phyloP scores from a whole-genome alignment of 768 basidiomycete genomes.

The Leccinum subtestaceum region DNA sequence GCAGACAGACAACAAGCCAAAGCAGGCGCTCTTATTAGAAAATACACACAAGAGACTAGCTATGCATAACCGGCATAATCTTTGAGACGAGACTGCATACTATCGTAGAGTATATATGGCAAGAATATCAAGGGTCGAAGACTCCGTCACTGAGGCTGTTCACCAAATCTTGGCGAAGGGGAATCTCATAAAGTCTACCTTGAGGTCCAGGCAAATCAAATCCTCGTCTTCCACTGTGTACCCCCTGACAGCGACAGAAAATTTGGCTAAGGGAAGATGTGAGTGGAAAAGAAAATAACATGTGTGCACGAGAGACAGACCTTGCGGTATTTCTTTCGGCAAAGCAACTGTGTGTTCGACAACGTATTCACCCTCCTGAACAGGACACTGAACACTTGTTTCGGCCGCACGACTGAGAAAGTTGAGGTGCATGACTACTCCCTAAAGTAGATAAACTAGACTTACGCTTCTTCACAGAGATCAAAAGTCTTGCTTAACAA shows the following conservation, averaged over 20 bases:
- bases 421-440: slow-evolving; percentile 1
- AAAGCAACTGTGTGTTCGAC: slow-evolving; percentile 81
- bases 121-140: neutral
- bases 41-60: neutral
- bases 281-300: neutral
- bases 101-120: slow-evolving; percentile 8
- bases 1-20: neutral
- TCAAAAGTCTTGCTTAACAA: slow-evolving; percentile 83
- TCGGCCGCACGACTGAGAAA: slow-evolving; percentile 65
- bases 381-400: slow-evolving; percentile 79
- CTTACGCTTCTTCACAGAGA: slow-evolving; percentile 92
- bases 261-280: slow-evolving; percentile 63
- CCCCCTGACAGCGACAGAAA: slow-evolving; percentile 64
- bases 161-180: slow-evolving; percentile 30
- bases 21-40: too few species aligned
- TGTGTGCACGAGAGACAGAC: slow-evolving; percentile 31
- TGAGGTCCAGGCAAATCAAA: slow-evolving; percentile 77
- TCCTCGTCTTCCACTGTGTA: slow-evolving; percentile 71
- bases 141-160: slow-evolving; percentile 10
- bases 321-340: slow-evolving; percentile 89
- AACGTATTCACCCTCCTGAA: slow-evolving; percentile 65
- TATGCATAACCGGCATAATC: neutral
- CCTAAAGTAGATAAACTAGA: slow-evolving; percentile 13
- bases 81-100: neutral
- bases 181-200: slow-evolving; percentile 67